A percentile compares a stretch with the other conserved stretches of the same genome.
These are phyloP conservation scores for Eremochloa ophiuroides DNA, from an alignment of 176 grass and related monocot species.

Conservation along the genomic window DNA sequence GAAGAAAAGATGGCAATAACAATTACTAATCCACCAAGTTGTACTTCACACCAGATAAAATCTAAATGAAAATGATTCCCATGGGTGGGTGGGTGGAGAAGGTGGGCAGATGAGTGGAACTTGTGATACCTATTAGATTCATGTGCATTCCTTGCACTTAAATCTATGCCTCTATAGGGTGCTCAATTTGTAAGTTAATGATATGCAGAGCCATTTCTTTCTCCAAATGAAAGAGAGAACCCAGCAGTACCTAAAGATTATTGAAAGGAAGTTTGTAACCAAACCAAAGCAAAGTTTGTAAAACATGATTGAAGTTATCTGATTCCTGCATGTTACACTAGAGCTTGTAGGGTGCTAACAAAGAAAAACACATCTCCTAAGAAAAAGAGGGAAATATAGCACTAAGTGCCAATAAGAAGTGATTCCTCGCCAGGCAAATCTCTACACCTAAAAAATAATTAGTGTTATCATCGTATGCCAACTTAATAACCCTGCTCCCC, in stretches of 20 bases:
- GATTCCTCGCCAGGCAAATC: slow-evolving; percentile 33
- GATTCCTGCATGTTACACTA: not conserved
- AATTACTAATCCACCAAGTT: not conserved
- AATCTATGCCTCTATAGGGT: slow-evolving; percentile 4
- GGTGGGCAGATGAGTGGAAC: not conserved
- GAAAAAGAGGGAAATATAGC: not conserved
- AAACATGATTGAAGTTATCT: not conserved
- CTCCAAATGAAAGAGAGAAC: not conserved
- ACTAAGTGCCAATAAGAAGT: slow-evolving; percentile 14
- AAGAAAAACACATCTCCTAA: slow-evolving; percentile 9
- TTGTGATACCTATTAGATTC: not conserved
- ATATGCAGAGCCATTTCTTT: not conserved
- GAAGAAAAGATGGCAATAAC: not conserved
- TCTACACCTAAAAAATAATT: too few species aligned
- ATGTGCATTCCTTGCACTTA: not conserved
- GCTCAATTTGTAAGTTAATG: not conserved
- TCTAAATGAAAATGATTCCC: not conserved
- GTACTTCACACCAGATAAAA: not conserved
- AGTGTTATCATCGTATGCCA: too few species aligned
- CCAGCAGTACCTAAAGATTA: not conserved
- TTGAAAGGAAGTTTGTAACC: not conserved
- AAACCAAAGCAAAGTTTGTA: slow-evolving; percentile 19
- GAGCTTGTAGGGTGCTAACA: slow-evolving; percentile 5
- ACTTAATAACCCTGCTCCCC: too few species aligned
- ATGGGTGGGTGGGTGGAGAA: not conserved